Evolutionary conservation across 129 eudicot species (phyloP).

Genomic region (Ambrosia artemisiifolia): DNA sequence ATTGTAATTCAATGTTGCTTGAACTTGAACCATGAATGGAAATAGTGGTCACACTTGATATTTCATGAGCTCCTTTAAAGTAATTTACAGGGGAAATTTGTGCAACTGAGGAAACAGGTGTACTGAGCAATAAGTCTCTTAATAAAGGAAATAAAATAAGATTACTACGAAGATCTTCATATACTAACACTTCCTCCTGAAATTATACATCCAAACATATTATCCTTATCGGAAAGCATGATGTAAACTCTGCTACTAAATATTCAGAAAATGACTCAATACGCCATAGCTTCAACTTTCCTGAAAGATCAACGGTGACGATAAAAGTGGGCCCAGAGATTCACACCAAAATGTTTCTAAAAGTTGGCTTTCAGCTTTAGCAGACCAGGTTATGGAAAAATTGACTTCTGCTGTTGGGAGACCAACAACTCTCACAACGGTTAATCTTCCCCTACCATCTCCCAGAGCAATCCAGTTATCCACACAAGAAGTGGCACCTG

Average conservation of each 20-base stretch:
- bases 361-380: constrained; percentile 87
- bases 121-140: constrained; percentile 32
- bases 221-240: constrained; percentile 75
- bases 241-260: constrained; percentile 65
- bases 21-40: constrained; percentile 42
- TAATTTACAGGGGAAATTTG: constrained; percentile 45
- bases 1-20: constrained; percentile 56
- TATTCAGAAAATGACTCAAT: constrained; percentile 29
- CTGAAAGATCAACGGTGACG: constrained; percentile 84
- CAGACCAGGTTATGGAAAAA: constrained; percentile 53
- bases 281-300: constrained; percentile 86
- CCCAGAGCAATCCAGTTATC: constrained; percentile 92
- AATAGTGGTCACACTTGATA: constrained; percentile 80
- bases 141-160: constrained; percentile 61
- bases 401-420: constrained; percentile 38
- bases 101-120: constrained; percentile 33
- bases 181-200: constrained; percentile 71
- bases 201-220: constrained; percentile 86
- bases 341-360: constrained; percentile 87
- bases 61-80: constrained; percentile 98
- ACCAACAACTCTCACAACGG: constrained; percentile 43
- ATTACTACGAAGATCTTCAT: constrained; percentile 98
- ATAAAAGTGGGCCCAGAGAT: constrained; percentile 72
- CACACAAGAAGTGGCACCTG: constrained; percentile 31
- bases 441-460: constrained; percentile 80